Percentiles rank a stretch among this genome's conserved stretches.
These are phyloP conservation scores for Ceratocystis destructans DNA, from an alignment of 2,329 filamentous ascomycete species.

Conservation along the genomic window DNA sequence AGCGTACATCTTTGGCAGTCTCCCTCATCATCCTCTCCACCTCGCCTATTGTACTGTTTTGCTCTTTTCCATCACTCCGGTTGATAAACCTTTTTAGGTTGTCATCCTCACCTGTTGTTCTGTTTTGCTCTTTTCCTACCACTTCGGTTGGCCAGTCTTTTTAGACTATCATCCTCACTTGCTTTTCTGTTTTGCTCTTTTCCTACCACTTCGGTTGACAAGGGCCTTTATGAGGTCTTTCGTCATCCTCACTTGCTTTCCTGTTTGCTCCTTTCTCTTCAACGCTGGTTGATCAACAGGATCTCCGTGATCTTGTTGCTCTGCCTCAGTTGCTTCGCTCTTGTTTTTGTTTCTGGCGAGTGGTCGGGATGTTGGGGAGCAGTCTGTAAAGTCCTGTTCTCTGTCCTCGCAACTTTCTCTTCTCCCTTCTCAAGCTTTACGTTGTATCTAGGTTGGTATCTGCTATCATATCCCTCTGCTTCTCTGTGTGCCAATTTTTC, in stretches of 20 bases:
- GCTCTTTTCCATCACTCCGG: neutral
- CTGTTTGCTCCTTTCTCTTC: neutral
- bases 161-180: neutral
- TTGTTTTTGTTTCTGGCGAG: constrained; percentile 3
- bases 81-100: neutral
- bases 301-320: neutral
- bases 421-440: neutral
- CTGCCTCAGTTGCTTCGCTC: constrained; percentile 2
- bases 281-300: neutral
- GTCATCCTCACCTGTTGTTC: constrained; percentile 11
- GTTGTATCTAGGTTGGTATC: neutral
- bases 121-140: neutral
- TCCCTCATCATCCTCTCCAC: neutral
- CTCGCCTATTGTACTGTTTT: constrained; percentile 3
- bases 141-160: neutral
- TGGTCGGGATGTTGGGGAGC: neutral
- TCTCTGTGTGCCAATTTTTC: neutral
- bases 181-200: constrained; percentile 11
- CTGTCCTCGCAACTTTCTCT: neutral
- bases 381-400: neutral
- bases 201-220: constrained; percentile 6
- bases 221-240: constrained; percentile 4
- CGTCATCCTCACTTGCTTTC: constrained; percentile 10
- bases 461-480: neutral
- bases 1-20: neutral